These are phyloP conservation scores for Malassezia nana DNA, from an alignment of 1,284 basidiomycete genomes.

Conservation along the genomic window DNA sequence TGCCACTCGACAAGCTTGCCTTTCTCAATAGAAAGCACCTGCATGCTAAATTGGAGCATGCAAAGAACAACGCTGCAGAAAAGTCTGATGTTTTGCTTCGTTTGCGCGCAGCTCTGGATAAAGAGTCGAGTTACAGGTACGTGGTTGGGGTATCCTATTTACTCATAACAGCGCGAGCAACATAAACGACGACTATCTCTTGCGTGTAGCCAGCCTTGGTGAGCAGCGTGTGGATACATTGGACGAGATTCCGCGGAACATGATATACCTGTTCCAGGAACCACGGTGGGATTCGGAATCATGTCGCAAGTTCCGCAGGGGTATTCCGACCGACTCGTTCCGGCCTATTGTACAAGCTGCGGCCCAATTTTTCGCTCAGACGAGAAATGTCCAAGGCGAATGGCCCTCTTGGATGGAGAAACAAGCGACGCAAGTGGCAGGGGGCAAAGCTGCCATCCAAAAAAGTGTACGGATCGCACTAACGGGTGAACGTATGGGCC, in stretches of 20 bases:
- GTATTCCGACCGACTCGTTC: background rate
- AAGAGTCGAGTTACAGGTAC: background rate
- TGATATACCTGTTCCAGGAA: slow-evolving; percentile 9
- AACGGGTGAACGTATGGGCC: slow-evolving; percentile 12
- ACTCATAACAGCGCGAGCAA: background rate
- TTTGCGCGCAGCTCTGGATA: slow-evolving; percentile 7
- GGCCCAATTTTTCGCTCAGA: background rate
- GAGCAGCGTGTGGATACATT: slow-evolving; percentile 14
- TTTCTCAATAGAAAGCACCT: slow-evolving; percentile 39
- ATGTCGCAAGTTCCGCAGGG: slow-evolving; percentile 5
- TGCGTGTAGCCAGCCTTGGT: slow-evolving; percentile 2
- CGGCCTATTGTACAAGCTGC: background rate
- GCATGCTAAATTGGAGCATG: slow-evolving; percentile 19
- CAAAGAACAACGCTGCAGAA: slow-evolving; percentile 3
- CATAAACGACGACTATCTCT: background rate
- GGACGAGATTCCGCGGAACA: background rate
- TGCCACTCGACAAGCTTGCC: slow-evolving; percentile 32
- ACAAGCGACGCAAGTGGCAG: background rate
- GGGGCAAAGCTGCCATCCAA: slow-evolving; percentile 11
- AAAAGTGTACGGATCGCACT: slow-evolving; percentile 18
- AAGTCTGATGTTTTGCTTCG: background rate
- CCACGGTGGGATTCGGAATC: slow-evolving; percentile 3
- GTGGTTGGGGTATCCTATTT: background rate
- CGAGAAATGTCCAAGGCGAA: background rate
- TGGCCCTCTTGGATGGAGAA: slow-evolving; percentile 4